These are phyloP conservation scores for Pseudoperonospora humuli DNA, from an alignment of 352 stramenopile species.

Conservation along the genomic window DNA sequence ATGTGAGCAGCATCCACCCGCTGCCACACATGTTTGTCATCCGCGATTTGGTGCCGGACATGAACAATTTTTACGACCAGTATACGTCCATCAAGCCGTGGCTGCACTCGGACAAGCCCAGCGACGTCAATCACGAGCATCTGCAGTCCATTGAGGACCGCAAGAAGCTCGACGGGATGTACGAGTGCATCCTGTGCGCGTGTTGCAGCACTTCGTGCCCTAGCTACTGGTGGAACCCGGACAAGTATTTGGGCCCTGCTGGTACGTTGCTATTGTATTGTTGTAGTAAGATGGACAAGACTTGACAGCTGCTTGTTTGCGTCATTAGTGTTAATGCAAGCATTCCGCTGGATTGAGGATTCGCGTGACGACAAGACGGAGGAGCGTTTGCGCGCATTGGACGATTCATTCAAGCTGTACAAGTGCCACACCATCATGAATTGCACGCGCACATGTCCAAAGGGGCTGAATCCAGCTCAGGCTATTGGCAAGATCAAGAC, in stretches of 20 bases:
- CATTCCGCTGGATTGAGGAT: conserved; percentile 98
- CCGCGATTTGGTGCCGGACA: conserved; percentile 98
- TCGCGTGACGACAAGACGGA: conserved; percentile 95
- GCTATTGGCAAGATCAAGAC: conserved; percentile 99
- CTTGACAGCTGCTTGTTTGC: conserved; percentile 3
- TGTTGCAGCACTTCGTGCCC: conserved; percentile 99
- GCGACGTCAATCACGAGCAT: conserved; percentile 82
- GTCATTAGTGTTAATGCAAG: conserved; percentile 85
- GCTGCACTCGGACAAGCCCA: conserved; percentile 92
- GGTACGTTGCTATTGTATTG: conserved; percentile 26
- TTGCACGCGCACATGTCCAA: conserved; percentile 99
- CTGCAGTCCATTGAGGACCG: conserved; percentile 92
- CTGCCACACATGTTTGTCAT: conserved; percentile 99
- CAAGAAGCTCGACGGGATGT: conserved; percentile 99
- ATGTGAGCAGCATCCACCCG: conserved; percentile 97
- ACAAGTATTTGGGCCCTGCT: conserved; percentile 91
- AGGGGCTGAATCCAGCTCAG: conserved; percentile 98
- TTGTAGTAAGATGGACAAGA: background rate
- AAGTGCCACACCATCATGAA: conserved; percentile 99
- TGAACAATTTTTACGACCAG: conserved; percentile 99
- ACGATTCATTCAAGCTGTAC: conserved; percentile 99
- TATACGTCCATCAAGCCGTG: conserved; percentile 98
- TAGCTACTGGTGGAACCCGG: conserved; percentile 99
- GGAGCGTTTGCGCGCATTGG: conserved; percentile 91
- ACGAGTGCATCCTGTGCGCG: conserved; percentile 99